Evolutionary conservation across 2,329 filamentous ascomycete species (phyloP).

Genomic region (Stachybotrys chlorohalonatus): DNA sequence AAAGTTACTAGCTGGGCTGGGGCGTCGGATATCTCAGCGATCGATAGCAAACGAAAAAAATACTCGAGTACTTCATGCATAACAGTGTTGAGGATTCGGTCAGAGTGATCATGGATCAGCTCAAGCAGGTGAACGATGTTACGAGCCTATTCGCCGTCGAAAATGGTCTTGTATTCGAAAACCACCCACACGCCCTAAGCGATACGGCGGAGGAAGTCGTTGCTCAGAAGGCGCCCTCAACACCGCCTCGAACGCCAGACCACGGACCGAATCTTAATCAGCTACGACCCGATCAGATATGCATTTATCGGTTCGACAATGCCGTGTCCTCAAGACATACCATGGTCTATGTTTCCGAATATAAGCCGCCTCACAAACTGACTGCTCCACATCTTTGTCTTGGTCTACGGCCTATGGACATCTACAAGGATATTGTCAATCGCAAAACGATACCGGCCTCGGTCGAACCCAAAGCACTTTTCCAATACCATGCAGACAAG

Average conservation of each 20-base stretch:
- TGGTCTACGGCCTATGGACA: too few species aligned
- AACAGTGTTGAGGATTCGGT: slow-evolving; percentile 20
- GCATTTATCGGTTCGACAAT: too few species aligned
- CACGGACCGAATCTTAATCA: slow-evolving; percentile 8
- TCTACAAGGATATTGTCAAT: too few species aligned
- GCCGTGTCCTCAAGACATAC: too few species aligned
- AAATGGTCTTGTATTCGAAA: slow-evolving; percentile 21
- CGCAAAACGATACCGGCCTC: too few species aligned
- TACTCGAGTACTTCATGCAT: slow-evolving; percentile 18
- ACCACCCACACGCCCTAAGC: slow-evolving; percentile 16
- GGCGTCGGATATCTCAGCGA: slow-evolving; percentile 8
- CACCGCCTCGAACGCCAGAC: slow-evolving; percentile 9
- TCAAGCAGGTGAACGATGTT: slow-evolving; percentile 12
- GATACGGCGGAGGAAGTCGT: slow-evolving; percentile 17
- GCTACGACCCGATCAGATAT: slow-evolving; percentile 22
- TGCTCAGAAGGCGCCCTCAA: slow-evolving; percentile 6
- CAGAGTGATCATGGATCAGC: slow-evolving; percentile 16
- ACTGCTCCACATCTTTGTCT: too few species aligned
- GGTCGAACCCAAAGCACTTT: too few species aligned
- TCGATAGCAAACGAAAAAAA: slow-evolving; percentile 14
- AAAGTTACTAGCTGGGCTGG: slow-evolving; percentile 12
- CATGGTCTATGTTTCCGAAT: too few species aligned
- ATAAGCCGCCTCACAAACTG: too few species aligned
- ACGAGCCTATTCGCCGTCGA: slow-evolving; percentile 13
- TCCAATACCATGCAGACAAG: too few species aligned